Evolutionary conservation across 2,329 filamentous ascomycete genomes (phyloP), one percentile per base, ranked within the genome.

Genomic region (Hymenoscyphus fraxineus): DNA sequence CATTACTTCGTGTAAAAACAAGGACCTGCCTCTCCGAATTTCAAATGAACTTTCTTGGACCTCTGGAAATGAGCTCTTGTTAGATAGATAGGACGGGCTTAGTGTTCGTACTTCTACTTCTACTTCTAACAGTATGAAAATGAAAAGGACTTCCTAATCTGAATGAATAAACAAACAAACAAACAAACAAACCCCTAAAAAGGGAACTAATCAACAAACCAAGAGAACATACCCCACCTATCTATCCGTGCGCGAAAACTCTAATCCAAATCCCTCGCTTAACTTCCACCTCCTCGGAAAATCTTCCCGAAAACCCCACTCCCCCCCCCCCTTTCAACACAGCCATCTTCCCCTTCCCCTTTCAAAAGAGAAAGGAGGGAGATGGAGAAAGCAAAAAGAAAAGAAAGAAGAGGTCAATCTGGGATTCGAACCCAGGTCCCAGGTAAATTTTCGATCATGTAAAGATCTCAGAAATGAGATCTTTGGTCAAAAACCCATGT

Each of bases 401-500:
- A 22, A 51, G 19, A 10, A 19, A 27, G 5, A 12, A 10, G 9
- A 54, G 47, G 47, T 54, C 47, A 19, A 54, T 54, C 47, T 22
- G 47, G 47, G 47, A 54, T 54, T 54, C 47, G 47, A 54, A 54
- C 47, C 47, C 47, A 22, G 47, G 47, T 54, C 47, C 47, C 47
- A 54, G 47, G 47, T 54, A 54, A 35, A 4, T 35, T 35, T 35
- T 10, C 7, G 35, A 35, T 35, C 7, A 1, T 35, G 6, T 3
- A 35, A 1, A 22, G 27, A 1, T 13, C 4, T 15, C 3, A 6
- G 5, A 9, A 27, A 31, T 2, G 2, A 27, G n/a, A 51, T 7
- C 3, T 10, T 22, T 15, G 3, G 13, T 54, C 47, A 54, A 54
- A 54, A 54, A 54, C 47, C 47, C 47, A 54, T 54, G 47, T 54